These are phyloP conservation scores for Gymnopilus dilepis DNA, from an alignment of 768 basidiomycete species.

Conservation along the genomic window DNA sequence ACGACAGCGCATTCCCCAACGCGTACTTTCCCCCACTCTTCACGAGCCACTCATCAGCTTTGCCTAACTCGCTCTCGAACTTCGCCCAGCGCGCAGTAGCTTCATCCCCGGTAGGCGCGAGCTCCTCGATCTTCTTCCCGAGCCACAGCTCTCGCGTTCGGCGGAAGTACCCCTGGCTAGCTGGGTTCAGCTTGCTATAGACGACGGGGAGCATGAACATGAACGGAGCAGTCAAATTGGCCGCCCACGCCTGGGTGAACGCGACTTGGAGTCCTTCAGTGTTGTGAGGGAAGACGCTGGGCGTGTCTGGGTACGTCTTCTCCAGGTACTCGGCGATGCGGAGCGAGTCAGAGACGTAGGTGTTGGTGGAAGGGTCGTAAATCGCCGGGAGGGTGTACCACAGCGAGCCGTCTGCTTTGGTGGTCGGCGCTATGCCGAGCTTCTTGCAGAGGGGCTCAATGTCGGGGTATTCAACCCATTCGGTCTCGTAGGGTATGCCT, in stretches of 20 bases:
- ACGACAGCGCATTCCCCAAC: conserved; percentile 27
- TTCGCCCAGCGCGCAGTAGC: conserved; percentile 15
- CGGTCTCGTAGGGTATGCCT: conserved; percentile 35
- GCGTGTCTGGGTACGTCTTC: conserved; percentile 44
- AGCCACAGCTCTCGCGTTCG: conserved; percentile 18
- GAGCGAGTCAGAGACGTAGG: conserved; percentile 44
- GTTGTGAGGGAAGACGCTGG: conserved; percentile 1
- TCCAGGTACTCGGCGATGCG: conserved; percentile 56
- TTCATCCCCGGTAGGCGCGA: conserved; percentile 15
- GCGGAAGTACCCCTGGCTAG: conserved; percentile 17
- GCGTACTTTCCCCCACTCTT: conserved; percentile 10
- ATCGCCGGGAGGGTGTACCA: conserved; percentile 54
- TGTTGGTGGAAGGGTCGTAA: conserved; percentile 45
- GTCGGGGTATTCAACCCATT: conserved; percentile 55
- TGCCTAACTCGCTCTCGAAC: conserved; percentile 14
- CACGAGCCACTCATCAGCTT: conserved; percentile 15
- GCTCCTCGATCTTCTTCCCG: conserved; percentile 20
- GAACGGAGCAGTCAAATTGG: background rate
- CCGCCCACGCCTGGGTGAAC: conserved; percentile 11
- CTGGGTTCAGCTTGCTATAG: conserved; percentile 13
- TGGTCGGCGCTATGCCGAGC: conserved; percentile 40
- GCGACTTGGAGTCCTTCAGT: conserved; percentile 22
- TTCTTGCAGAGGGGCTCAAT: conserved; percentile 40
- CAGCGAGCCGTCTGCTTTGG: conserved; percentile 33
- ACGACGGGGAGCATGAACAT: conserved; percentile 14